phyloP scores from a whole-genome alignment of 306 rosid genomes.

The Quercus alba region DNA sequence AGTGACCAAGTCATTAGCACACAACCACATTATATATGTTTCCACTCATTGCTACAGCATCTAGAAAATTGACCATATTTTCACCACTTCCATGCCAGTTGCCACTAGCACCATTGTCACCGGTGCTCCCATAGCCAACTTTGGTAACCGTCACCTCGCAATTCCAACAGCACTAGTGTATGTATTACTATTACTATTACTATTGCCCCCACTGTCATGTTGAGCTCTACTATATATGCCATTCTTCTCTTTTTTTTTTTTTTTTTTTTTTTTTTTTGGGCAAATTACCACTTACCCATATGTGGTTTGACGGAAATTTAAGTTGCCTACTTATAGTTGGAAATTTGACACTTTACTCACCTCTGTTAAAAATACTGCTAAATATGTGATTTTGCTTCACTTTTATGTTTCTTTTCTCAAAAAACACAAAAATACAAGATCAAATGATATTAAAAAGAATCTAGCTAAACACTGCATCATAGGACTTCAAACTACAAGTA shows the following conservation, averaged over 20 bases:
- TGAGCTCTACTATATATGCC: not conserved
- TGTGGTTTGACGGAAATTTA: no score
- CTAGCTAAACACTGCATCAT: no score
- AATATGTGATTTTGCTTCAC: no score
- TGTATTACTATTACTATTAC: not conserved
- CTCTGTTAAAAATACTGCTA: no score
- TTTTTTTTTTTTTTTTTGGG: not conserved
- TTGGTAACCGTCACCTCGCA: not conserved
- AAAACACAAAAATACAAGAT: no score
- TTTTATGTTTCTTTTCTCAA: no score
- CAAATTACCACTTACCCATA: no score
- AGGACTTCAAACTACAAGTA: no score
- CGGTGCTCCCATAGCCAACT: not conserved
- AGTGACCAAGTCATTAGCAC: not conserved
- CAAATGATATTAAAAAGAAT: no score
- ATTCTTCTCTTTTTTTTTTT: not conserved
- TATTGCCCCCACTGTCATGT: not conserved
- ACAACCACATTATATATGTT: not conserved
- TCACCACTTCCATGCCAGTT: not conserved
- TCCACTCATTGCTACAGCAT: not conserved
- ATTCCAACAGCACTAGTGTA: not conserved
- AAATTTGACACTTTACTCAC: no score
- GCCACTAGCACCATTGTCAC: not conserved
- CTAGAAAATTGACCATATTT: not conserved
- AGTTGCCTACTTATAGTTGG: rapidly evolving